Evolutionary conservation across 257 asterid species (phyloP), one percentile per base, ranked within the genome.

Genomic region (Verbena officinalis): DNA sequence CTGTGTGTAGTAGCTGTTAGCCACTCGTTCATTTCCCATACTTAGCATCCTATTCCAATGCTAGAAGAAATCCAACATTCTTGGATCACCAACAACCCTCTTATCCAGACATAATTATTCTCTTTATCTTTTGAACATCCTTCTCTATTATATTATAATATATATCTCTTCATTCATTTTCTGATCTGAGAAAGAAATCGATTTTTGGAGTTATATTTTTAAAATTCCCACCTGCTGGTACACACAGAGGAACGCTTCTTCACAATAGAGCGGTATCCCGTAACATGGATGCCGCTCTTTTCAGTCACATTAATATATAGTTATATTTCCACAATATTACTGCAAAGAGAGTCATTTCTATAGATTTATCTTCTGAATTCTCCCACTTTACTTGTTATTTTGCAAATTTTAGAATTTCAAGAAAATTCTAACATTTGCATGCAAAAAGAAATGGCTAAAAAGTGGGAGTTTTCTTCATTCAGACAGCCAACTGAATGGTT

Each of bases 191-290:
- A 48, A 65, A 46, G 24, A 15, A 36, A 19, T 13, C 8, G 17
- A 59, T 49, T 43, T 64, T 3, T 36, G 9, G 4, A 5, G 33
- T 36, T 36, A 2, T 36, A 4, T 27, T 27, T 2, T 2, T 27
- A 2, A 27, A 27, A 27, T 27, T 36, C 38, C 30, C 23, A 4
- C 4, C 59, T 62, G 31, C 53, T 61, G 55, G 65, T 57, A 38
- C 39, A 48, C 14, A 44, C 21, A 4, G 19, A 44, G 31, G 38
- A 8, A 34, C 38, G 17, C 51, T 51, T 40, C 0, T 49, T 57
- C 71, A 51, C 21, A 17, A 7, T n/a, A 67, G 82, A 55, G 86
- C 87, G 87, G 87, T 80, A 73, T 86, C 78, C 90, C 82, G 59
- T 42, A 5, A 4, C 1, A 62, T 71, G 86, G 84, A 62, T 66